Percentiles rank a stretch among this genome's conserved stretches.
Evolutionary conservation across 2,329 filamentous ascomycete genomes (phyloP).

Genomic region (Boeremia exigua): DNA sequence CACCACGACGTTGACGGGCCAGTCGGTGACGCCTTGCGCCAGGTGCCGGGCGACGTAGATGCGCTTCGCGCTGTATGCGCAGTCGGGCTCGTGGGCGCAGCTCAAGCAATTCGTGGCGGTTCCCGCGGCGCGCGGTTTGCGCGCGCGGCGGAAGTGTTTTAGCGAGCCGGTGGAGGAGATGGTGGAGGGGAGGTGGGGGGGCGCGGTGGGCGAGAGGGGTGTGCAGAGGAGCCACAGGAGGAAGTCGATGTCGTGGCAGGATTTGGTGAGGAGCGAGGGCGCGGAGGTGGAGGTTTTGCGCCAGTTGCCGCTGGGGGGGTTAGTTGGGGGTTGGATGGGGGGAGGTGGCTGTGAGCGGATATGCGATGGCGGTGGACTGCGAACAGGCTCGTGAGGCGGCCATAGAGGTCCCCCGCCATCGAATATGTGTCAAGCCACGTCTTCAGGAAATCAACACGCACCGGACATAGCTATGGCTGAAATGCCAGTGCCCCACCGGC

Average conservation of each 20-base stretch:
- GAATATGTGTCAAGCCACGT: too few species aligned
- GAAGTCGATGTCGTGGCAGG: conserved; percentile 94
- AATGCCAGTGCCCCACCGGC: conserved; percentile 96
- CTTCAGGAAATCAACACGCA: too few species aligned
- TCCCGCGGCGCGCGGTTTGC: conserved; percentile 79
- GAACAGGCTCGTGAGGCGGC: too few species aligned
- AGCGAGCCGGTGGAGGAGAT: conserved; percentile 79
- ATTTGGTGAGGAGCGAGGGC: conserved; percentile 88
- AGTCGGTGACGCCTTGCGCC: conserved; percentile 69
- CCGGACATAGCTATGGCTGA: conserved; percentile 66
- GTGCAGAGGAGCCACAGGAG: conserved; percentile 89
- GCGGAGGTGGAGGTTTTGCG: conserved; percentile 77
- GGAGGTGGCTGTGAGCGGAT: too few species aligned
- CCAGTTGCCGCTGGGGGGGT: conserved; percentile 77
- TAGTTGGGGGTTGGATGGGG: too few species aligned
- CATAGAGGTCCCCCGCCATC: too few species aligned
- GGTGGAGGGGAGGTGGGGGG: conserved; percentile 74
- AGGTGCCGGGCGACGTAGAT: conserved; percentile 79
- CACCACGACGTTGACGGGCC: conserved; percentile 89
- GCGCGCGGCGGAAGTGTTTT: conserved; percentile 75
- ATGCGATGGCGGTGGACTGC: too few species aligned
- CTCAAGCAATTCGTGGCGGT: conserved; percentile 84
- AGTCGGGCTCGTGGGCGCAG: conserved; percentile 75
- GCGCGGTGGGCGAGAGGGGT: conserved; percentile 57
- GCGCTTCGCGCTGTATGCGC: conserved; percentile 83